Evolutionary conservation across 2,329 filamentous ascomycete species (phyloP).

Genomic region (Dichotomopilus funicola): DNA sequence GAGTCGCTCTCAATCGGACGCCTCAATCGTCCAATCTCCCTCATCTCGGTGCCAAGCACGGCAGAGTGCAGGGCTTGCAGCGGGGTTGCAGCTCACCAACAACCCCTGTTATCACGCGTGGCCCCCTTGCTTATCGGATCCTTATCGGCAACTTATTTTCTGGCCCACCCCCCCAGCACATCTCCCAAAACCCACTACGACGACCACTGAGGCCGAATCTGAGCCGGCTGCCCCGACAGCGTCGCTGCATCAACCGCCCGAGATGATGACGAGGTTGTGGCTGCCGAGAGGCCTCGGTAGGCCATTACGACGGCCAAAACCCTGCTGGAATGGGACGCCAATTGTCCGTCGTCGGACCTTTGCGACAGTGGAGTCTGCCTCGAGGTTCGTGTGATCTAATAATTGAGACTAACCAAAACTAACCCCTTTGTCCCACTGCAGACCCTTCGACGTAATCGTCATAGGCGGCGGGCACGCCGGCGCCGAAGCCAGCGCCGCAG

Average conservation of each 20-base stretch:
- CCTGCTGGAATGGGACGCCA: neutral
- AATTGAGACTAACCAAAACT: neutral
- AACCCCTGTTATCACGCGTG: no score
- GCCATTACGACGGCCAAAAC: constrained; percentile 12
- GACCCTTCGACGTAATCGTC: constrained; percentile 84
- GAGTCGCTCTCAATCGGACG: no score
- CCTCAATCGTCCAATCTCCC: no score
- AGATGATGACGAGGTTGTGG: constrained; percentile 19
- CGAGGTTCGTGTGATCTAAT: constrained; percentile 8
- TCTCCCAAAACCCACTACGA: neutral
- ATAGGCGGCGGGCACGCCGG: constrained; percentile 95
- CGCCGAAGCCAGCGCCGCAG: constrained; percentile 85
- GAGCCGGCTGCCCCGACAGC: neutral
- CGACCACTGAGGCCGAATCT: neutral
- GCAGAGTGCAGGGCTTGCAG: no score
- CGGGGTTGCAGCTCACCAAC: no score
- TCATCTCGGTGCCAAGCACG: no score
- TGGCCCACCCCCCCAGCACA: neutral
- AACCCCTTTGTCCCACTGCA: constrained; percentile 27
- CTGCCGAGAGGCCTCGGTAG: constrained; percentile 19
- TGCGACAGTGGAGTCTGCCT: constrained; percentile 19
- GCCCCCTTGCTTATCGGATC: neutral
- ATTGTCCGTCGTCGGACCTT: constrained; percentile 15
- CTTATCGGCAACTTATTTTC: constrained; percentile 8
- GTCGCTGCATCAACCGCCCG: neutral